Conservation (phyloP, 1,139 yeast species). For the Magnusiomyces fungicola region DNA sequence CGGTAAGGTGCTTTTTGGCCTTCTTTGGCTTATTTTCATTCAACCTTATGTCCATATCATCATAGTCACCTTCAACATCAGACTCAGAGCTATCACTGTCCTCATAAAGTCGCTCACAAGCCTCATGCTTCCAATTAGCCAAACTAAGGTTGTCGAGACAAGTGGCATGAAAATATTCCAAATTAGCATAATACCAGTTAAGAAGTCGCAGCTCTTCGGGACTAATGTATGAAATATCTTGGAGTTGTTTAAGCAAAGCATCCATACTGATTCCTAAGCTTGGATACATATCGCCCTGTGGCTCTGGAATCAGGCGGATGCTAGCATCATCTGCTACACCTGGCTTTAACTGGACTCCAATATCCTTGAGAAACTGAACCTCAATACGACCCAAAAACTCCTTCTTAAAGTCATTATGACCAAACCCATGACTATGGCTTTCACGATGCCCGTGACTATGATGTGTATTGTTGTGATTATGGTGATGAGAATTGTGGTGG, state of each 20-base stretch:
- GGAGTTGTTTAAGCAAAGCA: slow-evolving; percentile 30
- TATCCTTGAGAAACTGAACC: slow-evolving; percentile 26
- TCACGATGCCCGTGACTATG: not conserved
- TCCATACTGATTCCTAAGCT: slow-evolving; percentile 36
- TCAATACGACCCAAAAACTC: slow-evolving; percentile 27
- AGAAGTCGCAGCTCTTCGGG: slow-evolving; percentile 33
- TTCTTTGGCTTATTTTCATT: not conserved
- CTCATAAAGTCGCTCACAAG: not conserved
- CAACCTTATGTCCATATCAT: not conserved
- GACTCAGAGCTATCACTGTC: not conserved
- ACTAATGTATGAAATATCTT: slow-evolving; percentile 29
- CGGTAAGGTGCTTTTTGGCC: slow-evolving; percentile 33
- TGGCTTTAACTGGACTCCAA: slow-evolving; percentile 27
- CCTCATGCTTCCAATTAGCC: slow-evolving; percentile 32
- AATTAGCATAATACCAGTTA: slow-evolving; percentile 38
- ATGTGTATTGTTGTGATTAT: not conserved
- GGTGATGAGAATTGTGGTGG: not conserved
- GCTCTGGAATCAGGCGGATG: slow-evolving; percentile 33
- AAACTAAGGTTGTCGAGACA: slow-evolving; percentile 33
- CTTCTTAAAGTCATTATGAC: slow-evolving; percentile 19
- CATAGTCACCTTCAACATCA: not conserved
- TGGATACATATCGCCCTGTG: slow-evolving; percentile 32
- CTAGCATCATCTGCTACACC: slow-evolving; percentile 18
- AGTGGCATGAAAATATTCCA: slow-evolving; percentile 37
- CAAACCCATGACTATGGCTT: slow-evolving; percentile 8